phyloP scores from a whole-genome alignment of 2,329 filamentous ascomycete species.

The Hypoxylon sp. region DNA sequence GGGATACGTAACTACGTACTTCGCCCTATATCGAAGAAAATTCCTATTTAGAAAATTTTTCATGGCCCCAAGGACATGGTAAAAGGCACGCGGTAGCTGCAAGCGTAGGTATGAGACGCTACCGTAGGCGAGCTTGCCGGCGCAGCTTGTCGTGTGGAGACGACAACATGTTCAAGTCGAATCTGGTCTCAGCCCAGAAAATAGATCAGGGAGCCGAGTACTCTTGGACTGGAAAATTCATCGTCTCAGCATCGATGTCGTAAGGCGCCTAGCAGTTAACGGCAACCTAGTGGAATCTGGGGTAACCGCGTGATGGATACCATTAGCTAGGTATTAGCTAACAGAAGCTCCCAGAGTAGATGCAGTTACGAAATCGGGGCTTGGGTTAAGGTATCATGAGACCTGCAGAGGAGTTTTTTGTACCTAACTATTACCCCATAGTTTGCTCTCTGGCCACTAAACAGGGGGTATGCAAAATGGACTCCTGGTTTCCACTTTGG shows the following conservation, averaged over 20 bases:
- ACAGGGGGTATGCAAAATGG: constrained; percentile 40
- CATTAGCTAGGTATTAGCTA: constrained; percentile 50
- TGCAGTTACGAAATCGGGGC: constrained; percentile 52
- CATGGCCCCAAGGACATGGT: constrained; percentile 39
- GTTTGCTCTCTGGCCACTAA: constrained; percentile 47
- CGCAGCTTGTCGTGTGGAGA: constrained; percentile 28
- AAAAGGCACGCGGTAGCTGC: constrained; percentile 27
- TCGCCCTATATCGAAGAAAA: constrained; percentile 5
- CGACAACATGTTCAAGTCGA: constrained; percentile 40
- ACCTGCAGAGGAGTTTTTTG: constrained; percentile 47
- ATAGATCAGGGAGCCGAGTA: constrained; percentile 24
- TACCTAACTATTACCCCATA: constrained; percentile 56
- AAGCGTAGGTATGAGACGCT: constrained; percentile 27
- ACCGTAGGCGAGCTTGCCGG: constrained; percentile 32
- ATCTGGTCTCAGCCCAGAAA: constrained; percentile 23
- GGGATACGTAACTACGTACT: constrained; percentile 45
- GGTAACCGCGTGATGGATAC: constrained; percentile 52
- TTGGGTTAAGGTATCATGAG: constrained; percentile 46
- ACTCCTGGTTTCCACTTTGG: constrained; percentile 36
- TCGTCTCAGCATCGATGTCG: constrained; percentile 32
- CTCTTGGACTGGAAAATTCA: constrained; percentile 47
- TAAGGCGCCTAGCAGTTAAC: constrained; percentile 52
- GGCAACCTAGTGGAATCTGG: constrained; percentile 52
- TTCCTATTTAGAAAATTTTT: constrained; percentile 44
- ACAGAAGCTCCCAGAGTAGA: constrained; percentile 42